Evolutionary conservation across 768 basidiomycete genomes (phyloP), one percentile per base, ranked within the genome.

Genomic region (Tulasnella sp.): DNA sequence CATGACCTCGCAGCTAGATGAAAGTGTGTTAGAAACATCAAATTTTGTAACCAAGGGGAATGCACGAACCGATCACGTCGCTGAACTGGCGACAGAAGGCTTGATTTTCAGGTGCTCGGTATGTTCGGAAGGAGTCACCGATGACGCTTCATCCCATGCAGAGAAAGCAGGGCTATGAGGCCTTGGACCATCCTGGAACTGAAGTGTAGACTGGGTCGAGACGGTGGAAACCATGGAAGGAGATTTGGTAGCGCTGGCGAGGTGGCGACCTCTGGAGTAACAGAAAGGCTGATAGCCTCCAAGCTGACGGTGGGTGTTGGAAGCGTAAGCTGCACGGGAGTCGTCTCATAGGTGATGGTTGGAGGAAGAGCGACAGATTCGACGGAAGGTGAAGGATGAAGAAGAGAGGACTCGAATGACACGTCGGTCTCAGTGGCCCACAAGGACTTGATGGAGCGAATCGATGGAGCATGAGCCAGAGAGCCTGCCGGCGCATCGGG

Each of bases 331-430:
- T 69, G 24, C 4, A 48, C 40, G 22, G 76, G 75, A 85, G 82
- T 64, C 3, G 90, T 89, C 7, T 89, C 89, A 0, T 88, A 84
- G 4, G 86, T 83, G 48, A 28, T 89, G 87, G 69, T 87, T 83
- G 86, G 80, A 4, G 89, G 22, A 69, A 94, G 84, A 0, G 87
- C 86, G 7, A 86, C 82, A 7, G 88, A 88, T 72, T 86, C 88
- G 6, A 82, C 4, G 90, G 87, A 31, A 24, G 92, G 93, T 2
- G 94, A 94, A 0, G 94, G 91, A 7, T 87, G 87, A 34, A 96
- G 87, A n/a, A 93, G 86, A 0, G 93, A 93, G 0, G 94, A 94
- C 31, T 95, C 94, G 81, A 93, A 95, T 0, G 94, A 92, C 14
- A 88, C 84, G 78, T 93, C 91, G 0, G 91, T 92, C 83, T 91